Evolutionary conservation across 805 yeast genomes (phyloP).

Genomic region (Candida palmyrensis): DNA sequence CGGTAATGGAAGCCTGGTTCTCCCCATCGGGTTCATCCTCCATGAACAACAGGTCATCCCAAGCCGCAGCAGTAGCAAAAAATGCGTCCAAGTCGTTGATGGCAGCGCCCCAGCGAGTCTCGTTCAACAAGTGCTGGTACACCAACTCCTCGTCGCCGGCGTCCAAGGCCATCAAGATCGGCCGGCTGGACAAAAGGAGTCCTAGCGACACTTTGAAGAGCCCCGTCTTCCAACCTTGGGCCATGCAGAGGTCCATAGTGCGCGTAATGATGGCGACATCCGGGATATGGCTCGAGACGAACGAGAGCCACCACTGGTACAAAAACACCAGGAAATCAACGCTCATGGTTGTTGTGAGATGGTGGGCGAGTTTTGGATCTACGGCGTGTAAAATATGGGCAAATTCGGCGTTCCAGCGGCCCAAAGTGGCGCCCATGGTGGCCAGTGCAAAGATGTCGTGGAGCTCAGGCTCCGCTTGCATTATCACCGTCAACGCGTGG

Average conservation of each 20-base stretch:
- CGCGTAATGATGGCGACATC: slow-evolving; percentile 41
- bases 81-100: slow-evolving; percentile 32
- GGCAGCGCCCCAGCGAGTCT: slow-evolving; percentile 39
- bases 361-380: slow-evolving; percentile 37
- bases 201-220: slow-evolving; percentile 53
- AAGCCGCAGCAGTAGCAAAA: slow-evolving; percentile 32
- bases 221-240: slow-evolving; percentile 50
- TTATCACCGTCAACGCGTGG: slow-evolving; percentile 48
- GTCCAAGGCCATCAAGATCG: slow-evolving; percentile 31
- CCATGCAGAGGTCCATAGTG: slow-evolving; percentile 45
- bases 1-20: too few species aligned
- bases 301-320: slow-evolving; percentile 64
- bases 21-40: slow-evolving; percentile 1
- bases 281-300: slow-evolving; percentile 58
- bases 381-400: slow-evolving; percentile 33
- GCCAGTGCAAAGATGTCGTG: slow-evolving; percentile 47
- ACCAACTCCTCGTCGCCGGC: slow-evolving; percentile 38
- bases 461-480: slow-evolving; percentile 51
- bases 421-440: slow-evolving; percentile 50
- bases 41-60: slow-evolving; percentile 28
- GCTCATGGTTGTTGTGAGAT: slow-evolving; percentile 29
- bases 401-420: slow-evolving; percentile 50
- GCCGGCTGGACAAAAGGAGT: slow-evolving; percentile 44
- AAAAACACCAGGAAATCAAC: slow-evolving; percentile 45
- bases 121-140: slow-evolving; percentile 39